Percentiles rank a stretch among this genome's conserved stretches.
Evolutionary conservation across 2,329 filamentous ascomycete species (phyloP).

Genomic region (Trichophyton rubrum): DNA sequence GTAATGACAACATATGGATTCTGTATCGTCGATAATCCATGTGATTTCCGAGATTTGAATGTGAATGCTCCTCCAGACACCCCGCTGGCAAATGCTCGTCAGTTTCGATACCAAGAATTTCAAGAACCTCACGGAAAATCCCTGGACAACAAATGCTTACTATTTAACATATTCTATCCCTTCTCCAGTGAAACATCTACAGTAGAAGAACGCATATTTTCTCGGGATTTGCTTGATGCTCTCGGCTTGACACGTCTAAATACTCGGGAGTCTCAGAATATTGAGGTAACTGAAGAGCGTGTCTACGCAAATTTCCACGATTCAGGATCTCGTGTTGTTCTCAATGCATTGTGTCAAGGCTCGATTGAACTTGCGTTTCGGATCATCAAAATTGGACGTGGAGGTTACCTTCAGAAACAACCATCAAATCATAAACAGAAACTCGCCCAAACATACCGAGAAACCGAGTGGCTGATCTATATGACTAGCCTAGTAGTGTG

Average conservation of each 20-base stretch:
- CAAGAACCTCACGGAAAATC: slow-evolving; percentile 20
- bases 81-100: slow-evolving; percentile 26
- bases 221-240: slow-evolving; percentile 31
- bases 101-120: slow-evolving; percentile 24
- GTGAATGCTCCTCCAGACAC: slow-evolving; percentile 29
- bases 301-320: slow-evolving; percentile 19
- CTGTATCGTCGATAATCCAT: slow-evolving; percentile 31
- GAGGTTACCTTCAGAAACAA: slow-evolving; percentile 14
- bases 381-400: slow-evolving; percentile 25
- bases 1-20: slow-evolving; percentile 38
- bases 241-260: slow-evolving; percentile 32
- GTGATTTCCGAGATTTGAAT: slow-evolving; percentile 33
- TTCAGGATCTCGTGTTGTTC: slow-evolving; percentile 27
- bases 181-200: slow-evolving; percentile 21
- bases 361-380: slow-evolving; percentile 31
- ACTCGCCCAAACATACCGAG: slow-evolving; percentile 31
- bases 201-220: slow-evolving; percentile 33
- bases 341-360: slow-evolving; percentile 32
- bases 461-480: slow-evolving; percentile 30
- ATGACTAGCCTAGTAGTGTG: slow-evolving; percentile 30
- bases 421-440: slow-evolving; percentile 30
- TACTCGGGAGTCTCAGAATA: slow-evolving; percentile 27
- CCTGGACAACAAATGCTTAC: slow-evolving; percentile 30
- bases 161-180: slow-evolving; percentile 36
- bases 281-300: slow-evolving; percentile 22